Conservation (phyloP, 371 early-diverging fungal species). For the Saksenaea oblongispora region DNA sequence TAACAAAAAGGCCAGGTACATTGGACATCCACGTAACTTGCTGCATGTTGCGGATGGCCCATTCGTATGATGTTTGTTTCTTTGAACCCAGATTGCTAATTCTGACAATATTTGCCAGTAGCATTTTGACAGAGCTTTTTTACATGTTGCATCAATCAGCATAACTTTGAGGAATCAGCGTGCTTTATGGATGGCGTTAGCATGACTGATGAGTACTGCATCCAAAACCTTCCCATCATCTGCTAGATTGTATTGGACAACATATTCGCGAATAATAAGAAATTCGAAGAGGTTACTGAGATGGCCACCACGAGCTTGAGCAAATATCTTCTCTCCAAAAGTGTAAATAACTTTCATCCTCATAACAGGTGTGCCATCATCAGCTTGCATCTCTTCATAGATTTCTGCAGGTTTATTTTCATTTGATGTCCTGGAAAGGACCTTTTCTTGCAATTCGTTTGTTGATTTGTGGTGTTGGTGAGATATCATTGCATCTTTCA, state of each 20-base stretch:
- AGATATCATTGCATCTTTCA: not conserved
- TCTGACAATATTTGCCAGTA: constrained; percentile 20
- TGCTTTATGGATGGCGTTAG: not conserved
- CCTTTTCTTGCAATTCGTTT: not conserved
- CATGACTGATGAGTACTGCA: not conserved
- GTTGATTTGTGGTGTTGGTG: not conserved
- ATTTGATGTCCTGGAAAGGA: not conserved
- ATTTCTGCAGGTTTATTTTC: not conserved
- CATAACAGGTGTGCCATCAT: not conserved
- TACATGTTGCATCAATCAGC: constrained; percentile 47
- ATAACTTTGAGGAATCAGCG: not conserved
- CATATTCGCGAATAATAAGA: not conserved
- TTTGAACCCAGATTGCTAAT: constrained; percentile 7
- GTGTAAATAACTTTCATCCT: not conserved
- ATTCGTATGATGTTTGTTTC: not conserved
- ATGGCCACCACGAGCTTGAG: not conserved
- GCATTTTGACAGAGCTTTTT: constrained; percentile 52
- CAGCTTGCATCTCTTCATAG: not conserved
- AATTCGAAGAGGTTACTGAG: not conserved
- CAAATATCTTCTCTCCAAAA: not conserved
- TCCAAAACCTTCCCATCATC: not conserved
- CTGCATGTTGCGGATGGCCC: not conserved
- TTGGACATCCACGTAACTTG: not conserved
- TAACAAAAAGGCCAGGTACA: not conserved
- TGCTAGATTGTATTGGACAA: not conserved